These are phyloP conservation scores for Chlamydomonas reinhardtii DNA, from an alignment of 163 green algal genomes.

Conservation along the genomic window DNA sequence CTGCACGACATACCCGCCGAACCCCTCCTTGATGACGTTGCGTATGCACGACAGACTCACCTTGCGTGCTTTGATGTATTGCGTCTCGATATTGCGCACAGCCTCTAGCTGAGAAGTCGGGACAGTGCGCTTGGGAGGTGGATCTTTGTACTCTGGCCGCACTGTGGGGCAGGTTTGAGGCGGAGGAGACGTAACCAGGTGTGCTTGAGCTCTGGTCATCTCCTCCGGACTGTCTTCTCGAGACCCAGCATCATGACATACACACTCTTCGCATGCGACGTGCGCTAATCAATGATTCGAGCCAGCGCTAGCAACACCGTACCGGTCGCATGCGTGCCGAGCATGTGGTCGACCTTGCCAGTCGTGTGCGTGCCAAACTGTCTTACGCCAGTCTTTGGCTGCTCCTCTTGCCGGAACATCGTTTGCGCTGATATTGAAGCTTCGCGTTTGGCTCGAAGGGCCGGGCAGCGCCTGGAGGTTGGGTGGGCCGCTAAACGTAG, in stretches of 20 bases:
- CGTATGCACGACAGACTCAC: neutral
- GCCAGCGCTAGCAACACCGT: too few species aligned
- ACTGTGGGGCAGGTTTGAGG: neutral
- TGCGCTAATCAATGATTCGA: too few species aligned
- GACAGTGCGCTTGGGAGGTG: neutral
- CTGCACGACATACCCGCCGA: too few species aligned
- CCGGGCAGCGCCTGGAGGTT: too few species aligned
- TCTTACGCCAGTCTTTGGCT: neutral
- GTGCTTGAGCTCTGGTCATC: too few species aligned
- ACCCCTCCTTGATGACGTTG: too few species aligned
- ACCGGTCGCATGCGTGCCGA: neutral
- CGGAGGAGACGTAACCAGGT: too few species aligned
- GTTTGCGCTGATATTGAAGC: neutral
- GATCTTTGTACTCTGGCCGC: conserved; percentile 19
- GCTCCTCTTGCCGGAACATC: neutral
- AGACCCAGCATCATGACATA: neutral
- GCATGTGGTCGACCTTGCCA: conserved; percentile 3
- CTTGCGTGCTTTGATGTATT: conserved; percentile 41
- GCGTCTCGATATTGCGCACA: conserved; percentile 10
- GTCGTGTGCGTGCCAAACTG: neutral
- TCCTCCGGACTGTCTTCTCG: neutral
- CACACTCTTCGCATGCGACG: neutral
- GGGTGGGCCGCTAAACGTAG: too few species aligned
- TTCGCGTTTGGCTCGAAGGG: neutral
- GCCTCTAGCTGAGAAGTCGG: neutral